Evolutionary conservation across 768 basidiomycete genomes (phyloP), one percentile per base, ranked within the genome.

Genomic region (Tricholoma flavovirens): DNA sequence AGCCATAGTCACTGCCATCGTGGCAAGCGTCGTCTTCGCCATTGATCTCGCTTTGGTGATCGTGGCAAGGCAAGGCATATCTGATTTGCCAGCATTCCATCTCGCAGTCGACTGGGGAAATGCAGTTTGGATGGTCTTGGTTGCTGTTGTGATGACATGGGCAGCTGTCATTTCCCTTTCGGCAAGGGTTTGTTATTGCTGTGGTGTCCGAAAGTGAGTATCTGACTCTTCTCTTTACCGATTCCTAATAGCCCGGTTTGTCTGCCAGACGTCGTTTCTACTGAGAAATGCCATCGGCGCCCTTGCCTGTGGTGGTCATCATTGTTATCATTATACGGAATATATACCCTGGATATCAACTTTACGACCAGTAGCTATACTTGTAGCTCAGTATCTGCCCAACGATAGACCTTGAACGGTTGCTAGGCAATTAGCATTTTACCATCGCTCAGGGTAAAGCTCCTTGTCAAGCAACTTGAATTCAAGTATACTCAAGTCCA

Each of bases 41-140:
- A 74, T 79, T 1, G 89, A 91, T 64, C 57, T 89, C 24, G 84
- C 82, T 0, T 63, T 90, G 33, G 82, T 86, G 14, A 57, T 84
- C 17, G 69, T 80, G 5, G 82, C 81, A 10, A 74, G 70, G 62
- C 62, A 72, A 50, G 69, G 80, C 45, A 64, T 89, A 22, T 33
- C 69, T 26, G 62, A 67, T 11, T 30, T 80, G 12, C 64, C 75
- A 0, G 71, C 67, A 7, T 70, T 77, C 46, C 59, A 69, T 45
- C 74, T 89, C 24, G 67, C 61, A 0, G 76, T 85, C 8, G 57
- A 67, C 11, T 87, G 80, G 68, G 87, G 89, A n/a, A 83, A 84
- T 58, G 87, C 68, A 8, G 78, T 86, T 7, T 90, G 88, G 88
- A 80, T 91, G 81, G 77, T 82, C n/a, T 61, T 90, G 40, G 74